Base-by-base conservation (phyloP, 768 basidiomycete species). In the Tricholomella constricta region DNA sequence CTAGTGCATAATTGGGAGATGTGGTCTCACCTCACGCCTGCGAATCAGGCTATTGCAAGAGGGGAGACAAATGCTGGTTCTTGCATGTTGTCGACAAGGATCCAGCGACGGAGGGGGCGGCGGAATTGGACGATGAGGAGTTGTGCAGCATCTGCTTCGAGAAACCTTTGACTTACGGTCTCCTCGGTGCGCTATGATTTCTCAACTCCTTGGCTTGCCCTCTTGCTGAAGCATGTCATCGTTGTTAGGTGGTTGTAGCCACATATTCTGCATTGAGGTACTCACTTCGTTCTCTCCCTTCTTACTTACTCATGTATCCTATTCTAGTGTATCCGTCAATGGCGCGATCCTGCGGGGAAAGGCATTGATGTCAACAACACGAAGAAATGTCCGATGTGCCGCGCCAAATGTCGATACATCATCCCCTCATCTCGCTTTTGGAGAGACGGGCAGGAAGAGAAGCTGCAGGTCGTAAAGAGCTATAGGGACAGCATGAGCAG, bases 341-440 rank as follows among this genome's bases (percentile, higher is more conserved):
- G 91, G 91, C 82, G 91, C 23, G 81, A 82, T 56, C 78, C 78
- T n/a, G 62, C 67, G 8, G 78, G 74, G 17, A 86, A 83, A 64
- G 70, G 73, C 2, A 64, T 65, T 1, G 85, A 84, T 49, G 65
- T 81, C 6, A 65, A 81, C 20, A 83, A 79, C 47, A 85, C 79
- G 56, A 91, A 91, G 73, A 83, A 79, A 38, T 93, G 91, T 62
- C 90, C 91, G 0, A 83, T 89, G 72, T 92, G 90, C 63, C 85
- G 91, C 27, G 66, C 77, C 2, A 62, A 76, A 4, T 87, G 89
- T 36, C 79, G 76, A 43, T 91, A 86, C 55, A 81, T 90, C 27
- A 86, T 81, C 10, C 90, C 90, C 0, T 89, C 89, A 2, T 85
- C 84, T n/a, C 72, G 75, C 40, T 91, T 84, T 68, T 85, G 77